These are phyloP conservation scores for Pseudophaeomoniella oleicola DNA, from an alignment of 2,329 filamentous ascomycete genomes.

Conservation along the genomic window DNA sequence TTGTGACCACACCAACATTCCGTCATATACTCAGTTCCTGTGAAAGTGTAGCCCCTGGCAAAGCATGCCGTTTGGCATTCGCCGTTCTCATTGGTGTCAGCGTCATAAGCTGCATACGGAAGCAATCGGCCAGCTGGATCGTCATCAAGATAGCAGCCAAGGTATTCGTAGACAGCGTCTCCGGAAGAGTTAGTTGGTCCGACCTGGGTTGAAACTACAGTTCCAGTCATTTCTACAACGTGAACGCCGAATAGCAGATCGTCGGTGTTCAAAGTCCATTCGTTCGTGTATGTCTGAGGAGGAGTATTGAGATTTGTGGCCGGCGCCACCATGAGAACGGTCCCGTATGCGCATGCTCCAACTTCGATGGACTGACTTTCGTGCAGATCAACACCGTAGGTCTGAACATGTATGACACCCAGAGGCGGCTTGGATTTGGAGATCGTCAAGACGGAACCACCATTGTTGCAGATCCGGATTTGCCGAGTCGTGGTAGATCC, in stretches of 20 bases:
- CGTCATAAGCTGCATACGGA: conserved; percentile 12
- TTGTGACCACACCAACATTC: conserved; percentile 20
- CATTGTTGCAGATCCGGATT: conserved; percentile 12
- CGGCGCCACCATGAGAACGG: conserved; percentile 13
- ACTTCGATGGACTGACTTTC: conserved; percentile 14
- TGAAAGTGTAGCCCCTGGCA: conserved; percentile 11
- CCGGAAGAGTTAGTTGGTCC: conserved; percentile 20
- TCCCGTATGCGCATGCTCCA: conserved; percentile 14
- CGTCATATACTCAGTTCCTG: conserved; percentile 15
- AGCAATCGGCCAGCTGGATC: conserved; percentile 15
- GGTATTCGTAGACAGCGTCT: conserved; percentile 13
- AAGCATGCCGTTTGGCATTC: conserved; percentile 14
- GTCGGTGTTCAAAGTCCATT: conserved; percentile 28
- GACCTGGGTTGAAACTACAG: conserved; percentile 18
- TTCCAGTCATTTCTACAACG: conserved; percentile 18
- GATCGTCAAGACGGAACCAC: conserved; percentile 11
- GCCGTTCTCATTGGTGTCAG: conserved; percentile 12
- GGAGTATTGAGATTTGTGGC: conserved; percentile 14
- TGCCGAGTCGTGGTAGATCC: conserved; percentile 7
- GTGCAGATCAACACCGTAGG: conserved; percentile 11
- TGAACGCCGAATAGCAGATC: conserved; percentile 26
- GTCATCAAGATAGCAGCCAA: conserved; percentile 18
- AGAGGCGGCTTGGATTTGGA: conserved; percentile 12
- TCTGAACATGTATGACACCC: conserved; percentile 3
- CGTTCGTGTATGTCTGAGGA: conserved; percentile 12